A percentile compares a stretch with the other conserved stretches of the same genome.
phyloP scores from a whole-genome alignment of 140 eudicot genomes.

The Erigeron philadelphicus region DNA sequence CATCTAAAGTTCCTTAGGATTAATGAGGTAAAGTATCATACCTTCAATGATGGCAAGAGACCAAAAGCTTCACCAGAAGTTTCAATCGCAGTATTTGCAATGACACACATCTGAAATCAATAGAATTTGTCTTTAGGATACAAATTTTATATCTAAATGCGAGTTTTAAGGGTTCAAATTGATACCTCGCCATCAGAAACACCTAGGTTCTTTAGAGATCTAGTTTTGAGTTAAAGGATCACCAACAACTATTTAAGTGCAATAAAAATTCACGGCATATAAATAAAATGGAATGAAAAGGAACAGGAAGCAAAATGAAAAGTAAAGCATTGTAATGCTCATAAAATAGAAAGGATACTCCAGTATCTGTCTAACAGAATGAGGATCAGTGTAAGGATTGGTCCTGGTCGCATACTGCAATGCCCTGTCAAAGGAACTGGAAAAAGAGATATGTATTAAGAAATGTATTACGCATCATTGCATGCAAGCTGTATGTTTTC shows the following conservation, averaged over 20 bases:
- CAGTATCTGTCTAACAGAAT: constrained; percentile 53
- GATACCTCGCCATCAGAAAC: constrained; percentile 75
- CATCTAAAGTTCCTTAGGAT: background rate
- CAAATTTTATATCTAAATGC: background rate
- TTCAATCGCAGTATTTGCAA: constrained; percentile 68
- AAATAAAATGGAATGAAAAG: background rate
- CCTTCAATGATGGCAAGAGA: constrained; percentile 77
- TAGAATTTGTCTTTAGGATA: background rate
- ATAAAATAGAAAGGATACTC: constrained; percentile 59
- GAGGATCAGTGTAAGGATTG: constrained; percentile 43
- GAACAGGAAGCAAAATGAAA: background rate
- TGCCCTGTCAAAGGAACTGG: constrained; percentile 79
- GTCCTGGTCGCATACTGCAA: constrained; percentile 64
- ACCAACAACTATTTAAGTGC: background rate
- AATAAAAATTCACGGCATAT: constrained; percentile 1
- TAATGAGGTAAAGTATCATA: constrained; percentile 15
- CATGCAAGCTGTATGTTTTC: background rate
- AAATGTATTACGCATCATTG: background rate
- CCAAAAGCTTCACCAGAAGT: constrained; percentile 65
- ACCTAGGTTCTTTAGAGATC: constrained; percentile 62
- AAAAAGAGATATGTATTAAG: constrained; percentile 19
- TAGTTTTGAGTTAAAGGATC: constrained; percentile 51
- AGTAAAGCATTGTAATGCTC: background rate
- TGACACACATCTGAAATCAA: constrained; percentile 62
- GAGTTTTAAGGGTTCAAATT: constrained; percentile 15